These are phyloP conservation scores for Amylocystis lapponica DNA, from an alignment of 768 basidiomycete species.

Conservation along the genomic window DNA sequence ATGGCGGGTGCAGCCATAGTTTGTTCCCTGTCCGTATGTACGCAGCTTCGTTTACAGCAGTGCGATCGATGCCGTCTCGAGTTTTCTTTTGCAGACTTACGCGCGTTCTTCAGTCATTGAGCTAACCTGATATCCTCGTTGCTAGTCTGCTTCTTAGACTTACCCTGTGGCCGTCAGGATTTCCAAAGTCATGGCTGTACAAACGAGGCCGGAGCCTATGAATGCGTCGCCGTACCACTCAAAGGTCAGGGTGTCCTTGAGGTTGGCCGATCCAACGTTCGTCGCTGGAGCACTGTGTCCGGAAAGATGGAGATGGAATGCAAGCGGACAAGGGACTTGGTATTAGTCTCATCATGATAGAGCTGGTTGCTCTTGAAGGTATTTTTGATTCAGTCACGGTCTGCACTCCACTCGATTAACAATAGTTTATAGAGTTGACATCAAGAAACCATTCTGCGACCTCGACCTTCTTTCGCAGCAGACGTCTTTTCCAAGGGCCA, in stretches of 20 bases:
- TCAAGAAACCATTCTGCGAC: slow-evolving; percentile 79
- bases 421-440: slow-evolving; percentile 48
- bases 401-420: slow-evolving; percentile 4
- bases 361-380: slow-evolving; percentile 53
- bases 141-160: too few species aligned
- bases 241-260: slow-evolving; percentile 67
- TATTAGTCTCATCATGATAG: slow-evolving; percentile 70
- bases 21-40: too few species aligned
- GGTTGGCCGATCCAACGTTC: slow-evolving; percentile 51
- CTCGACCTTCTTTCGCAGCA: slow-evolving; percentile 66
- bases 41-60: too few species aligned
- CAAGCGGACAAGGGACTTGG: slow-evolving; percentile 69
- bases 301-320: slow-evolving; percentile 82
- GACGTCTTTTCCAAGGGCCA: slow-evolving; percentile 74
- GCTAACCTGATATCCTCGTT: too few species aligned
- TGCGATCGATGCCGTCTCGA: too few species aligned
- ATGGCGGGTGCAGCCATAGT: too few species aligned
- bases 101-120: too few species aligned
- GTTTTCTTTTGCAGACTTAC: too few species aligned
- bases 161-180: too few species aligned
- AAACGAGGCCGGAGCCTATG: slow-evolving; percentile 57
- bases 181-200: slow-evolving; percentile 27
- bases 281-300: slow-evolving; percentile 57
- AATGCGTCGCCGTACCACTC: slow-evolving; percentile 76
- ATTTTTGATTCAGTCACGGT: slow-evolving; percentile 6